Base-by-base conservation (phyloP, 495 filamentous ascomycete species). In the Endocarpon pusillum region DNA sequence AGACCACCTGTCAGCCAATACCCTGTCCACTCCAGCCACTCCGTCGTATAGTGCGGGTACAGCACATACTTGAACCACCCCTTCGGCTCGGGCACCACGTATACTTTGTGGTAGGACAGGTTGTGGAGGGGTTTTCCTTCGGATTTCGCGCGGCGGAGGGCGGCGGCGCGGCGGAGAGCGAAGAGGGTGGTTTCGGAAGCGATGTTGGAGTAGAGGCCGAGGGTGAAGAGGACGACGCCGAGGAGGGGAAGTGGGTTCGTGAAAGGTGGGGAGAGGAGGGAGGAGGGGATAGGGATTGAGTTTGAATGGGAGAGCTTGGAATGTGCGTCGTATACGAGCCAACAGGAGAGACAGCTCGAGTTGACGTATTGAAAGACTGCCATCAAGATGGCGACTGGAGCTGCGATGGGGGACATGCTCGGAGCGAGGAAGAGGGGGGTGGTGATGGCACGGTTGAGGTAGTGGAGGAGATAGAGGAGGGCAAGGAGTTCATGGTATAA, bases 11-110 rank as follows among this genome's bases (percentile, higher is more conserved):
- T 57, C 39, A 93, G 67, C 52, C 71, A 84, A 47, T 83, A 97
- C 0, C 89, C 89, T 14, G 66, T 47, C 89, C 91, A 96, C 59
- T 97, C 91, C 32, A 93, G 53, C 89, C 89, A 97, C 64, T 97
- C 89, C 40, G 72, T 78, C 32, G 89, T 67, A 49, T 92, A 96
- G 49, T 97, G 91, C 39, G 89, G 85, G 58, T 78, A 92, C 35
- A 96, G 65, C 47, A 94, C 69, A 37, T 66, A 75, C 32, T 58
- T 59, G 58, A 97, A 97, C 25, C 94, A 57, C 2, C 86, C 86
- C 24, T 75, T 72, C 39, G 75, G 57, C 0, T 91, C 91, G 2
- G 89, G 89, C 30, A 97, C 71, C 55, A 78, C 74, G 50, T 97
- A 97, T 35, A 91, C 68, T 58, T 94, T 93, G n/a, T 75, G 65